Percentiles rank a stretch among this genome's conserved stretches.
Conservation (phyloP, 306 rosid species). For the Inga leiocalycina region DNA sequence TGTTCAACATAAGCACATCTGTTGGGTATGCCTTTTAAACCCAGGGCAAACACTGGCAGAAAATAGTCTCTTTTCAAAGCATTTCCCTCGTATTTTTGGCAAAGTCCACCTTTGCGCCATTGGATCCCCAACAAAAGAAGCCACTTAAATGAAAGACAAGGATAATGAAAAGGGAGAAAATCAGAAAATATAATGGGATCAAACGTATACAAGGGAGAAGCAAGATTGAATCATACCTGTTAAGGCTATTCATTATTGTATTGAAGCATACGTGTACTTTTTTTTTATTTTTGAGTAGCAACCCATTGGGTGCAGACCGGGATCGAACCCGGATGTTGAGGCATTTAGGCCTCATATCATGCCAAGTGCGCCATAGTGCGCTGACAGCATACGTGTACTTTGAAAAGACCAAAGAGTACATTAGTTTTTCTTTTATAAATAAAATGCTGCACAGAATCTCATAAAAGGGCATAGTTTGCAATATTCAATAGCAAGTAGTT, state of each 20-base stretch:
- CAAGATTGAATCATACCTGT: not conserved
- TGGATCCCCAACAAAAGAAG: not conserved
- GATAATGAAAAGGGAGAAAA: not conserved
- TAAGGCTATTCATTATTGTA: not conserved
- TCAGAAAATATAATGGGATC: not conserved
- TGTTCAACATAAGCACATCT: not conserved
- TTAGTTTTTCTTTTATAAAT: not conserved
- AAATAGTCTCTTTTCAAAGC: not conserved
- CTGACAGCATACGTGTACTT: not conserved
- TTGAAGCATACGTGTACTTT: not conserved
- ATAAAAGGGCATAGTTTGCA: not conserved
- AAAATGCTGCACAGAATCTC: not conserved
- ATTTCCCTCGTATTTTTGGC: not conserved
- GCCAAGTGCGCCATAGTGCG: too few species aligned
- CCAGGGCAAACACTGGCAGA: not conserved
- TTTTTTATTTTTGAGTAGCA: too few species aligned
- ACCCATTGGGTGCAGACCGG: too few species aligned
- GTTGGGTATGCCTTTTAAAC: slow-evolving; percentile 13
- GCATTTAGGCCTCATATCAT: too few species aligned
- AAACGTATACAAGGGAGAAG: not conserved
- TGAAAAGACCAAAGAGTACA: not conserved
- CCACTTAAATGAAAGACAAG: not conserved
- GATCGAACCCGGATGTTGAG: too few species aligned
- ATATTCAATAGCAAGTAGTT: not conserved
- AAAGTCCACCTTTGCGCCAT: slow-evolving; percentile 10